Base-by-base conservation (phyloP, 2,329 filamentous ascomycete species). In the Colletotrichum eremochloae region DNA sequence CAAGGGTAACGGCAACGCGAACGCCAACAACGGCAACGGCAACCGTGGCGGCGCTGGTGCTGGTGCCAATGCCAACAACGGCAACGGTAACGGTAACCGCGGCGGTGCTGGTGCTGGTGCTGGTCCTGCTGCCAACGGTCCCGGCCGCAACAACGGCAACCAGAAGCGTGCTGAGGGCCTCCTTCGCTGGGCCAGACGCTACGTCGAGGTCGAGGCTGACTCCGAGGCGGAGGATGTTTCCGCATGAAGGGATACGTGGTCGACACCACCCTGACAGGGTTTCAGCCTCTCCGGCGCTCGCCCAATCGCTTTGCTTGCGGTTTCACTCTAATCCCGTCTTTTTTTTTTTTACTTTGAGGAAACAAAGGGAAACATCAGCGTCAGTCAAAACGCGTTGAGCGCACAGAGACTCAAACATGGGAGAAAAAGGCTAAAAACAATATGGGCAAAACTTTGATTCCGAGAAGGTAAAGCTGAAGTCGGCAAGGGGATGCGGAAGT, bases 11-110 rank as follows among this genome's bases (percentile, higher is more conserved):
- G 24, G 14, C 11, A 48, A 40, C 29, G 57, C 40, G 24, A 75
- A 70, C 12, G 72, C 68, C 63, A 76, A 75, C 57, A 74, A 68
- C 40, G 15, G 15, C 15, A 77, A 74, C 24, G 75, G 69, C 31
- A 71, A 60, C 7, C 70, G 75, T 6, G 70, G 56, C 31, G 75
- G 24, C 24, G 24, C 24, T 24, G 24, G 24, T 24, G 24, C 24
- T 24, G 24, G 24, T 24, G 24, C 24, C 31, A 75, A 75, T 53
- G 61, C 44, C 11, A 68, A 63, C 40, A 74, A 75, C 38, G 71
- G 48, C 44, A 46, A 24, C 9, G 55, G 56, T 48, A 42, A 31
- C 36, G 24, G 24, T 24, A 24, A 24, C 24, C 24, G 24, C 24
- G 24, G 24, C 24, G 24, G 24, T 24, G 24, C 24, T 24, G 24